Base-by-base conservation (phyloP, 78 protist genomes). In the Tieghemostelium lacteum region DNA sequence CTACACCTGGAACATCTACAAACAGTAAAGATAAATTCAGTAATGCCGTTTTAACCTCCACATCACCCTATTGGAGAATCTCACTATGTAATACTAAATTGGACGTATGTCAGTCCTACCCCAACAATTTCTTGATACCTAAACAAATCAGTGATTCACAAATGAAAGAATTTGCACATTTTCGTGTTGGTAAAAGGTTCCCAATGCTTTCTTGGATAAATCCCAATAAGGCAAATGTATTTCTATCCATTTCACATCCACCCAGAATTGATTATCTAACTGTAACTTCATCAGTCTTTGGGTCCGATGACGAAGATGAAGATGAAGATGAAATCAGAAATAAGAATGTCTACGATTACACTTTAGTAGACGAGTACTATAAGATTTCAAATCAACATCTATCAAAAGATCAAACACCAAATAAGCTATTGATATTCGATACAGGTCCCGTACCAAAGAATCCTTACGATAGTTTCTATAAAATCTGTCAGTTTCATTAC, bases 171-270 rank as follows among this genome's bases (percentile, higher is more conserved):
- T 54, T 61, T 37, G 24, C 60, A 33, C 14, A 74, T 54, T 61
- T 20, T 58, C 12, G 85, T 17, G 28, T 60, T 2, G 60, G 60
- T 74, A 36, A 36, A n/a, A 55, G 85, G 4, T 58, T 74, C 40
- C 85, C 85, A 57, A 69, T 57, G 31, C 50, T 60, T 1, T 39
- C 85, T 17, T 74, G 85, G 85, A n/a, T n/a, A 7, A 74, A 37
- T 29, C 34, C 26, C 10, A 74, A 29, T 5, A 57, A 54, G 26
- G 8, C n/a, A 6, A 8, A 57, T 60, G 49, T 40, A 17, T 74
- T 74, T 16, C 5, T 74, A 1, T 65, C 85, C 24, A 40, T 74
- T 10, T 57, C 85, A 22, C 70, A 74, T 20, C 69, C 40, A 39
- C 69, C 85, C 3, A 42, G 50, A 29, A 12, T 71, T 0, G 76